A percentile compares a stretch with the other conserved stretches of the same genome.
Evolutionary conservation across 345 rosid genomes (phyloP).

Genomic region (Anastatica hierochuntica): DNA sequence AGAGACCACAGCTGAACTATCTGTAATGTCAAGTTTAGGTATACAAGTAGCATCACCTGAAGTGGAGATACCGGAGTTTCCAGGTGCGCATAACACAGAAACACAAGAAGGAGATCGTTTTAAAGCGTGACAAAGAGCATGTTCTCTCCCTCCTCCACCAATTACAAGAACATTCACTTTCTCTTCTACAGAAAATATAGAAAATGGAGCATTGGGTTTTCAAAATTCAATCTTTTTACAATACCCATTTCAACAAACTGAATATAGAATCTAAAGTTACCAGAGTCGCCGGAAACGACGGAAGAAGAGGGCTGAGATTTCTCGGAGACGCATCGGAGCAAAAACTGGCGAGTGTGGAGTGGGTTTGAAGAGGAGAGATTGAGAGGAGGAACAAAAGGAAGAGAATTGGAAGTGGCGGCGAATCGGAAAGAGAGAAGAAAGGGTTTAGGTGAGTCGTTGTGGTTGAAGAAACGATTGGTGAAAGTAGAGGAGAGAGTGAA

Average conservation of each 20-base stretch:
- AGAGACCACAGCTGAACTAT: slow-evolving; percentile 55
- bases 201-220: not conserved
- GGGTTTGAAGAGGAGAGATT: slow-evolving; percentile 7
- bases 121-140: slow-evolving; percentile 82
- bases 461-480: slow-evolving; percentile 19
- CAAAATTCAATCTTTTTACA: not conserved
- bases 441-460: slow-evolving; percentile 12
- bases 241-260: not conserved
- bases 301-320: slow-evolving; percentile 25
- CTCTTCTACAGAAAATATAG: slow-evolving; percentile 33
- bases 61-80: slow-evolving; percentile 74
- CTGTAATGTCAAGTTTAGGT: slow-evolving; percentile 52
- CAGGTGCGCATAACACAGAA: slow-evolving; percentile 82
- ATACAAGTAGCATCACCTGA: slow-evolving; percentile 81
- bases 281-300: slow-evolving; percentile 9
- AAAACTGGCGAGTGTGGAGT: slow-evolving; percentile 4
- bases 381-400: slow-evolving; percentile 20
- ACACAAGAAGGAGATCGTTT: slow-evolving; percentile 64
- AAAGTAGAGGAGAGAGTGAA: slow-evolving; percentile 10
- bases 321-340: slow-evolving; percentile 22
- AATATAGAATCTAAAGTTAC: slow-evolving; percentile 11
- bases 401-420: slow-evolving; percentile 21
- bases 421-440: slow-evolving; percentile 18
- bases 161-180: slow-evolving; percentile 70
- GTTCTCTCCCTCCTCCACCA: slow-evolving; percentile 97